These are phyloP conservation scores for Vitis hybrid DNA, from an alignment of 177 flowering plant genomes.

Conservation along the genomic window DNA sequence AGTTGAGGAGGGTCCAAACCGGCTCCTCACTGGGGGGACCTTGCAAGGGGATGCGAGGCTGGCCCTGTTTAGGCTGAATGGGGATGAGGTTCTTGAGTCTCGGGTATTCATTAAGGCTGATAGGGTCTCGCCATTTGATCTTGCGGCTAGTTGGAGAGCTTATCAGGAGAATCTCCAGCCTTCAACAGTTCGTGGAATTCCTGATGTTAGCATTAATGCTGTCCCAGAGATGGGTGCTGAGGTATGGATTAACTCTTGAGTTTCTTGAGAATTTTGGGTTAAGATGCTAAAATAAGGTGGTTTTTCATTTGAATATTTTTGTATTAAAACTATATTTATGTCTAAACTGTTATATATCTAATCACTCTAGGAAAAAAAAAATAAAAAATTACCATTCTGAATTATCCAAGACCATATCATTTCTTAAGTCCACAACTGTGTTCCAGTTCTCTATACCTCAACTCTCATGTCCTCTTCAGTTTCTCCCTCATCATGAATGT, in stretches of 20 bases:
- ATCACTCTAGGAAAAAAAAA: background rate
- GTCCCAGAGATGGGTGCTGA: constrained; percentile 46
- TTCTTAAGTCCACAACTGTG: too few relatives aligned
- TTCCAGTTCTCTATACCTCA: too few relatives aligned
- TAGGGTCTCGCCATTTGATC: constrained; percentile 94
- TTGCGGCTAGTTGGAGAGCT: constrained; percentile 98
- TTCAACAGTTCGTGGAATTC: constrained; percentile 95
- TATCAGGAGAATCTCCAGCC: constrained; percentile 86
- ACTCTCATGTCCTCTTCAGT: too few relatives aligned
- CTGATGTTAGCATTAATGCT: constrained; percentile 86
- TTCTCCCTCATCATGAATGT: too few relatives aligned
- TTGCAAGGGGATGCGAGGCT: constrained; percentile 78
- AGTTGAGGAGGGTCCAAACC: constrained; percentile 84
- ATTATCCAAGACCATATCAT: too few relatives aligned
- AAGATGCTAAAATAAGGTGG: background rate
- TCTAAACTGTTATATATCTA: background rate
- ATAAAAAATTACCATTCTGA: too few relatives aligned
- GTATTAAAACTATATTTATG: background rate
- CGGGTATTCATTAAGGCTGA: constrained; percentile 76
- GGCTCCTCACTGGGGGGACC: constrained; percentile 63
- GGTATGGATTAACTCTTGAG: constrained; percentile 31
- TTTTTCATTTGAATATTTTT: background rate
- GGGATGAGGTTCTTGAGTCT: constrained; percentile 70
- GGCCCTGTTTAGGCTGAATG: constrained; percentile 60
- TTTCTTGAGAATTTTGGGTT: background rate